Evolutionary conservation across 2,329 filamentous ascomycete genomes (phyloP), one percentile per base, ranked within the genome.

Genomic region (Ceratocystis albifundus): DNA sequence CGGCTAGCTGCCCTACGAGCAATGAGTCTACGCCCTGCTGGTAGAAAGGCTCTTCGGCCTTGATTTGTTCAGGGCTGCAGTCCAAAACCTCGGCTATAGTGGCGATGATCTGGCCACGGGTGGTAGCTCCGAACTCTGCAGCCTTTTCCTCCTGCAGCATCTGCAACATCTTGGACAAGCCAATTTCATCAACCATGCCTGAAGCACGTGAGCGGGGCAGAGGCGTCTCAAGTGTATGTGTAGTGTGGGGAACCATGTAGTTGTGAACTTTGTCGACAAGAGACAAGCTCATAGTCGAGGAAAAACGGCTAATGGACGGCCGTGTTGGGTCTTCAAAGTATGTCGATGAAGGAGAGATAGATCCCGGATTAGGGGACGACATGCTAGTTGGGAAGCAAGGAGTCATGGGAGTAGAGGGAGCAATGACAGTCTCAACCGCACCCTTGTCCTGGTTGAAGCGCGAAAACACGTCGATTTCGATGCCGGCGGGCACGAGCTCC

Each of bases 11-110:
- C 1, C 82, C 82, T 41, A 82, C 82, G 22, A 76, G 76, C 61
- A 84, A 74, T 45, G 80, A 82, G 70, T 84, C 80, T 20, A 82
- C 81, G 4, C 81, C 81, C 17, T 82, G 74, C 12, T 75, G 74
- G 69, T 82, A 82, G 70, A 83, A 82, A 70, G 82, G 79, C 0
- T 78, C 77, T 1, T 76, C 71, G 0, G 71, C 68, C 0, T 73
- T 70, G 12, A 82, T 73, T 1, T 80, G 77, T 2, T 72, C 71
- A 0, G 73, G 70, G 1, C 74, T 71, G 12, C 77, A 74, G 2
- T 74, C 73, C 10, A 84, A 74, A 1, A 81, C 75, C 2, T 76
- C 71, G 6, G 79, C 77, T 66, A 82, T 82, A 12, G 75, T 74
- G 6, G 75, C 74, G 3, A 70, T 70, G 2, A 83, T 75, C 36